Conservation (phyloP, 257 asterid species). For the Cynanchum wilfordii region DNA sequence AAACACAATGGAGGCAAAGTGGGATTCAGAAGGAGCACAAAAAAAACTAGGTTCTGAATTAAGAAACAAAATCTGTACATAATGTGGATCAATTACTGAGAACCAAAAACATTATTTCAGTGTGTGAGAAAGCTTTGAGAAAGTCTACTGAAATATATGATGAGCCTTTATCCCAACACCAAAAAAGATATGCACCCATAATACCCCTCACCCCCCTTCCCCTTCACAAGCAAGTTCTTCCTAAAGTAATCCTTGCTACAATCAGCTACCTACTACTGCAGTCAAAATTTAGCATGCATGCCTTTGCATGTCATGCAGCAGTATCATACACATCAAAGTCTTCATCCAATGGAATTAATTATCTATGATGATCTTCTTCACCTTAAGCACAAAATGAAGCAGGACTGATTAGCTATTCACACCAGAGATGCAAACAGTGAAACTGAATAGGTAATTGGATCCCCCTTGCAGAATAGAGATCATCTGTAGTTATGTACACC, state of each 20-base stretch:
- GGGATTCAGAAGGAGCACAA: conserved; percentile 9
- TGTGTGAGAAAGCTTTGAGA: conserved; percentile 17
- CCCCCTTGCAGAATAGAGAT: conserved; percentile 5
- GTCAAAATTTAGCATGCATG: conserved; percentile 40
- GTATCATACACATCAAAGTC: conserved; percentile 28
- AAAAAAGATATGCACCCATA: background rate
- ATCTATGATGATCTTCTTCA: background rate
- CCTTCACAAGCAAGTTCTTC: conserved; percentile 10
- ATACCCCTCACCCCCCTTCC: background rate
- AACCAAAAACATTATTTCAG: conserved; percentile 22
- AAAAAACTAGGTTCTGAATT: conserved; percentile 18
- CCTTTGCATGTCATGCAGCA: conserved; percentile 45
- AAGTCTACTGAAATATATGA: conserved; percentile 21
- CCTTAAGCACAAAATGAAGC: conserved; percentile 18
- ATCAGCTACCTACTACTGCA: conserved; percentile 37
- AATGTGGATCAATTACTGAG: conserved; percentile 11
- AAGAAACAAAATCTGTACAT: conserved; percentile 27
- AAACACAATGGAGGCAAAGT: background rate
- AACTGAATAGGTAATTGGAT: conserved; percentile 18
- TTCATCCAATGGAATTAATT: conserved; percentile 18
- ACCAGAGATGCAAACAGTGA: conserved; percentile 19
- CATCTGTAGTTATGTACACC: conserved; percentile 46
- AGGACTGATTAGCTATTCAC: conserved; percentile 21
- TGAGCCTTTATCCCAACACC: conserved; percentile 16
- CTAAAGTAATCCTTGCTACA: conserved; percentile 23